Conservation (phyloP, 768 basidiomycete species). For the Psilocybe subaeruginosa region DNA sequence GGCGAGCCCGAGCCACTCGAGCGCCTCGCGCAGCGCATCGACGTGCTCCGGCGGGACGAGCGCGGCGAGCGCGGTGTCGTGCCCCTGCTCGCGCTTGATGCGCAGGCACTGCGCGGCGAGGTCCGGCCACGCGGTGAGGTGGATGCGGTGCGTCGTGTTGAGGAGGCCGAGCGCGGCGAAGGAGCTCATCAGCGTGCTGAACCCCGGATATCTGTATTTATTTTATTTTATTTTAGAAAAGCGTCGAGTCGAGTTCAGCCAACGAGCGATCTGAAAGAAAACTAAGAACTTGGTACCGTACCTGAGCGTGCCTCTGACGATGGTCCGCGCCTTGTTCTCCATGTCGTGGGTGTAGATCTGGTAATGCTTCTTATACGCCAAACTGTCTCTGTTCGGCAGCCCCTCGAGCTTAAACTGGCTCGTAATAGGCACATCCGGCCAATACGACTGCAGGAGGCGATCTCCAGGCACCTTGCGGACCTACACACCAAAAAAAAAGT, state of each 20-base stretch:
- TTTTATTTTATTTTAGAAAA: background rate
- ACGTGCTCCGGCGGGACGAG: constrained; percentile 24
- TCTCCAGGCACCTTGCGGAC: constrained; percentile 34
- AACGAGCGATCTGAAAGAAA: too few species aligned
- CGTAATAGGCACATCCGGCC: constrained; percentile 70
- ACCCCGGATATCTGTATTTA: constrained; percentile 76
- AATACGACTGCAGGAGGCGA: constrained; percentile 56
- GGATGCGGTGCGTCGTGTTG: constrained; percentile 39
- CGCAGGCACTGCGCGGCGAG: constrained; percentile 33
- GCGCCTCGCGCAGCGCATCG: constrained; percentile 35
- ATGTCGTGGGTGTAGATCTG: constrained; percentile 4
- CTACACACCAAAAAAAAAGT: background rate
- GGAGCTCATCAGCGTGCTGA: constrained; percentile 69
- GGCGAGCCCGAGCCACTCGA: constrained; percentile 52
- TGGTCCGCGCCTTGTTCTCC: constrained; percentile 49
- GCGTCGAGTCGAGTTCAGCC: too few species aligned
- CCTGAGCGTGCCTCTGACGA: constrained; percentile 88
- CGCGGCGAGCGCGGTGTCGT: constrained; percentile 19
- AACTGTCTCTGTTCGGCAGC: constrained; percentile 82
- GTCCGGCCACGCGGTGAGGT: constrained; percentile 40
- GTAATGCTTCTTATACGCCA: constrained; percentile 73
- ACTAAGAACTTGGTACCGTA: constrained; percentile 48
- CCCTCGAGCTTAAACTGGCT: constrained; percentile 74
- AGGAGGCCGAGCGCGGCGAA: constrained; percentile 77
- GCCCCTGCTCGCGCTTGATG: constrained; percentile 20